Base-by-base conservation (phyloP, 2,329 filamentous ascomycete genomes). In the Cladosporium velox region DNA sequence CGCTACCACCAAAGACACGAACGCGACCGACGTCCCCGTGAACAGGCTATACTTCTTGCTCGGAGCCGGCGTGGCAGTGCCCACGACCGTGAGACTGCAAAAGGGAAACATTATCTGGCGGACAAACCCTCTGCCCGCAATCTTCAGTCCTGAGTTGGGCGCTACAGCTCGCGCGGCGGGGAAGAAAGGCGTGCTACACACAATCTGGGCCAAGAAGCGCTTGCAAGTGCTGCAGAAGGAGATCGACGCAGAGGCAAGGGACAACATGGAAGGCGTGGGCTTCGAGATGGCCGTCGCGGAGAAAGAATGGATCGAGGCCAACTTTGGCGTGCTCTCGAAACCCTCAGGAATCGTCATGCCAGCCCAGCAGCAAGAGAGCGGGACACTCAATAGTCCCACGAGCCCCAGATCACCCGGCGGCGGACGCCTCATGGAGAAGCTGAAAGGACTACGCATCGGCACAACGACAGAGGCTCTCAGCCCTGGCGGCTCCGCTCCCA, bases 131-230 rank as follows among this genome's bases (percentile, higher is more conserved):
- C 82, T 96, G 60, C 93, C 93, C 0, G 93, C 93, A 35, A 94
- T 97, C 70, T 97, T 94, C 74, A 89, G 91, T 0, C 87, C 90
- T 0, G 89, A 90, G 67, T 82, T 96, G 28, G 90, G 90, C 1
- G 85, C 86, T 3, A 89, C 87, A 26, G 86, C 87, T 14, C 83
- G 86, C 28, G 82, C 88, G 21, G 86, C 88, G 0, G 91, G 91
- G 7, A 88, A 89, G 72, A 90, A 91, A 69, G 93, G 93, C 1
- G 91, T 96, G 1, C 79, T 97, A 67, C 93, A 96, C 75, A 96
- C 92, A 1, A 88, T 94, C 66, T 97, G 93, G 92, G 93, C 91
- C 21, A 93, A 93, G 82, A 90, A 91, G 77, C 84, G 93, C 51
- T 80, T 97, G 26, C 87, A 88, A 35, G 88, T 91, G 68, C 81